A percentile compares a stretch with the other conserved stretches of the same genome.
Conservation (phyloP, 768 basidiomycete species). For the Hortiboletus campestris region DNA sequence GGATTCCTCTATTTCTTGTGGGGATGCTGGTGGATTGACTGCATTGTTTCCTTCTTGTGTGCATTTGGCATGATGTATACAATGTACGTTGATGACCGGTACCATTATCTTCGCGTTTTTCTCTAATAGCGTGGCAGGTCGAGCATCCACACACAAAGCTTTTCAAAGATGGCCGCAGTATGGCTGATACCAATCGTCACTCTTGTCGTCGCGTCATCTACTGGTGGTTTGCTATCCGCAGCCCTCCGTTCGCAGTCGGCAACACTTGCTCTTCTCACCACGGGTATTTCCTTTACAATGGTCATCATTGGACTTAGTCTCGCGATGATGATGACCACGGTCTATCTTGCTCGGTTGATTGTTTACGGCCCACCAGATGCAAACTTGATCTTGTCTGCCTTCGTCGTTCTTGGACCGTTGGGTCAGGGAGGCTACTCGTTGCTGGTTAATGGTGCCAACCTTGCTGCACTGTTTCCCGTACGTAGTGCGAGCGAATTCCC, state of each 20-base stretch:
- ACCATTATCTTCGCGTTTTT: background rate
- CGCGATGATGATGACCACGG: conserved; percentile 48
- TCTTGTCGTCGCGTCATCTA: conserved; percentile 53
- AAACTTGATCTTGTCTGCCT: conserved; percentile 41
- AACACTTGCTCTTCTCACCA: conserved; percentile 41
- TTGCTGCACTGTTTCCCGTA: conserved; percentile 35
- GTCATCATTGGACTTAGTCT: conserved; percentile 45
- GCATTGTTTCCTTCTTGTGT: conserved; percentile 37
- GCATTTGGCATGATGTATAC: conserved; percentile 50
- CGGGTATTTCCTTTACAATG: conserved; percentile 44
- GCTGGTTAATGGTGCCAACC: conserved; percentile 39
- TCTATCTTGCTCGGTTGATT: conserved; percentile 46
- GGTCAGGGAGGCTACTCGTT: conserved; percentile 51
- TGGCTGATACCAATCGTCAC: conserved; percentile 55
- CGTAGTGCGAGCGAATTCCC: conserved; percentile 33
- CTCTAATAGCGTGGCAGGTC: conserved; percentile 36
- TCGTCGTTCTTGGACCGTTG: conserved; percentile 52
- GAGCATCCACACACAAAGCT: conserved; percentile 39
- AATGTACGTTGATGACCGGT: conserved; percentile 36
- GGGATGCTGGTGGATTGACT: conserved; percentile 54
- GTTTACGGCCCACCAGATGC: conserved; percentile 41
- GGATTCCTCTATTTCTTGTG: conserved; percentile 42
- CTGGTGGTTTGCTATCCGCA: conserved; percentile 44
- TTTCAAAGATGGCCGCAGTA: conserved; percentile 40
- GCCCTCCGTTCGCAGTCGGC: conserved; percentile 39